phyloP scores from a whole-genome alignment of 2,329 filamentous ascomycete genomes.

The Ophiostoma tasmaniense region DNA sequence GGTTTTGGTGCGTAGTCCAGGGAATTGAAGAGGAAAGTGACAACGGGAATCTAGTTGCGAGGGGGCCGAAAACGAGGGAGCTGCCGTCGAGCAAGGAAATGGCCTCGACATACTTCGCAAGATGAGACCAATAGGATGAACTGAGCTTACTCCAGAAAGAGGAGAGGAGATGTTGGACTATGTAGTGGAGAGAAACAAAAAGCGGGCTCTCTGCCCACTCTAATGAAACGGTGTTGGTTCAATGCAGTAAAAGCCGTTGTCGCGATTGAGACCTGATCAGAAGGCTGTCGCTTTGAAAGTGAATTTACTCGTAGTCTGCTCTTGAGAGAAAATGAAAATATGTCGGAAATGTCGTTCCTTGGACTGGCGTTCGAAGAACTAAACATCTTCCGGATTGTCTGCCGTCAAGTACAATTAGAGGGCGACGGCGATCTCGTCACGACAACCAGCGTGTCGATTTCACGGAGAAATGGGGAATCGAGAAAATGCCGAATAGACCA shows the following conservation, averaged over 20 bases:
- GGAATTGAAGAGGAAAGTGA: background rate
- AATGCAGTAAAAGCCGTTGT: background rate
- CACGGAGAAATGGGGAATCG: background rate
- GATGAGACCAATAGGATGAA: background rate
- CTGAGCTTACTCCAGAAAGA: background rate
- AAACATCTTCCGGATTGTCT: background rate
- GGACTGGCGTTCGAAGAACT: background rate
- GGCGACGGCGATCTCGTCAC: background rate
- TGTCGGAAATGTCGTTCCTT: background rate
- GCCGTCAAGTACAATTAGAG: background rate
- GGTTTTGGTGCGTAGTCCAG: background rate
- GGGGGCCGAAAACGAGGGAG: constrained; percentile 1
- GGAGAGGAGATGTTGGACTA: background rate
- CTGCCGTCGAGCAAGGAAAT: background rate
- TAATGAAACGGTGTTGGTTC: background rate
- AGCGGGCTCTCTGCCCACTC: background rate
- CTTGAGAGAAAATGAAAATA: background rate
- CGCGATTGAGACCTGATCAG: background rate
- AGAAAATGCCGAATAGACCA: too few species aligned
- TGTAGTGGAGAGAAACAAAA: background rate
- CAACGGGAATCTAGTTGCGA: background rate
- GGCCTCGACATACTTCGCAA: background rate
- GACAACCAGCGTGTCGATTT: background rate
- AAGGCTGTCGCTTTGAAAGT: background rate
- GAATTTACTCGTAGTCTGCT: background rate